Evolutionary conservation across 345 rosid species (phyloP), one percentile per base, ranked within the genome.

Genomic region (Geranium brycei): DNA sequence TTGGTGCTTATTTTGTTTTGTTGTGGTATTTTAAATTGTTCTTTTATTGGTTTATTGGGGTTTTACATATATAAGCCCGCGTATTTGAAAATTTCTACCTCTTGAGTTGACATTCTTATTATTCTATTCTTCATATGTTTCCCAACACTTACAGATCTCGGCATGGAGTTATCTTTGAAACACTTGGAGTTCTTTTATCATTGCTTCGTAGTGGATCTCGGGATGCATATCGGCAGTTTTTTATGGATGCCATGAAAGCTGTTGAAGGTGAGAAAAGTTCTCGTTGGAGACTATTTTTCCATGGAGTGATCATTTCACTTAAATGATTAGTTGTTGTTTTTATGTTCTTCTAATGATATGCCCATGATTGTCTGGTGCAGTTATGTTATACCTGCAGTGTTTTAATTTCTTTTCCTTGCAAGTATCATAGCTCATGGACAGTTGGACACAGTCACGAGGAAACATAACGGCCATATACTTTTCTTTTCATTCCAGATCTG

Each of bases 131-230:
- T 58, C 59, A 23, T 17, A 15, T 6, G 2, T 58, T 58, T 58
- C 19, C 51, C 7, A 38, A 16, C 0, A 65, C 32, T 79, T 65
- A 69, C 82, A 91, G 96, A 47, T 74, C 78, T 57, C 82, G 82
- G 40, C 87, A 89, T 69, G 89, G 85, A 68, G 83, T 86, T 3
- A 75, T 89, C 65, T 87, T 92, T 72, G 97, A 92, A 65, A 82
- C 99, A 3, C 77, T 90, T 75, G 88, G 88, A 67, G 84, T 91
- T 23, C 83, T 92, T 65, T 76, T 92, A 73, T 82, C 90, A 68
- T 78, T 92, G 80, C 87, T 92, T 68, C 93, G 96, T 61, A 77
- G 84, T 67, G 86, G 85, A 76, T 86, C 86, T 58, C 77, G 85
- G 67, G 90, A 87, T 74, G 85, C 90, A 10, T 89, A 84, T 64